Percentiles rank a stretch among this genome's conserved stretches.
These are phyloP conservation scores for Xylaria hypoxylon DNA, from an alignment of 2,329 filamentous ascomycete genomes.

Conservation along the genomic window DNA sequence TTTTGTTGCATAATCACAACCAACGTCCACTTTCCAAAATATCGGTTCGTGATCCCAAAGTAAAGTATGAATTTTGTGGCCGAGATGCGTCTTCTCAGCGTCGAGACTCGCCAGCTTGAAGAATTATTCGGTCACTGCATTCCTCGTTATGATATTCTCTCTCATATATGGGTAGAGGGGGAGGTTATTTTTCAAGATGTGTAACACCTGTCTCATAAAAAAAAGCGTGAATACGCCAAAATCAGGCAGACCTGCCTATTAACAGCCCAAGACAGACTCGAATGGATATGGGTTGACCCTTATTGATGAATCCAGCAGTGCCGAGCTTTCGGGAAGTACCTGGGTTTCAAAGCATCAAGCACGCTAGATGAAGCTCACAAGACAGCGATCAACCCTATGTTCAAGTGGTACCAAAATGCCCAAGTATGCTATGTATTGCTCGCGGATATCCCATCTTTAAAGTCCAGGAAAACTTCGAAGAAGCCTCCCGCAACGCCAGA, in stretches of 20 bases:
- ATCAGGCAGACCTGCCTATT: constrained; percentile 32
- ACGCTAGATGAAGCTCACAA: constrained; percentile 3
- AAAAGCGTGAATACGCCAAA: constrained; percentile 25
- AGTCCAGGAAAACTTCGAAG: constrained; percentile 3
- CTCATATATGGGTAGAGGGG: constrained; percentile 34
- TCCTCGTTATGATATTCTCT: constrained; percentile 33
- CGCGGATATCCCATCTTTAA: constrained; percentile 24
- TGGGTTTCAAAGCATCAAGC: not conserved
- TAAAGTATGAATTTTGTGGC: not conserved
- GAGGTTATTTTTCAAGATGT: constrained; percentile 39
- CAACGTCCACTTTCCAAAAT: not conserved
- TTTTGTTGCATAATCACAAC: not conserved
- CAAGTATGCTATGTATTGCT: constrained; percentile 36
- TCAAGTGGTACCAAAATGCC: constrained; percentile 35
- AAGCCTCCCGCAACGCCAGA: constrained; percentile 29
- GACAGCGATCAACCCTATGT: constrained; percentile 38
- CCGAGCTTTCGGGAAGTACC: constrained; percentile 36
- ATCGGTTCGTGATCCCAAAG: not conserved
- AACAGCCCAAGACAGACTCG: constrained; percentile 16
- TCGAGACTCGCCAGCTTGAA: constrained; percentile 12
- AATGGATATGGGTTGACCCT: constrained; percentile 39
- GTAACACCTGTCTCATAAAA: constrained; percentile 7
- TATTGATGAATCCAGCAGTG: constrained; percentile 41
- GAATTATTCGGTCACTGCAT: constrained; percentile 5
- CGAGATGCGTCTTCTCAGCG: constrained; percentile 30